A percentile compares a stretch with the other conserved stretches of the same genome.
phyloP scores from a whole-genome alignment of 2,329 filamentous ascomycete genomes.

The Talaromyces sp. region DNA sequence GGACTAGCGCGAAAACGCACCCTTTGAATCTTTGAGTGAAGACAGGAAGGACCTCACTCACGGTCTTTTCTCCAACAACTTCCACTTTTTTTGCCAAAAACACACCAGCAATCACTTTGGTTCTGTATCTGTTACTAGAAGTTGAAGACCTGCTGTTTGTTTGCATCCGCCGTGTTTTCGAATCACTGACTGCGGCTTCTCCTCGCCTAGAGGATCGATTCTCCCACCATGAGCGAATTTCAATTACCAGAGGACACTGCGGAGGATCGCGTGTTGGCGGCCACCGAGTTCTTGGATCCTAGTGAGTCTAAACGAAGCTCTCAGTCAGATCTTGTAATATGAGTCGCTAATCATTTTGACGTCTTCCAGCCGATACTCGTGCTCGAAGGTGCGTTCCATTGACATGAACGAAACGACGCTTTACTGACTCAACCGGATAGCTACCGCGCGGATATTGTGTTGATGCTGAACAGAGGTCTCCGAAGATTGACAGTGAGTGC shows the following conservation, averaged over 20 bases:
- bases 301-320: slow-evolving; percentile 56
- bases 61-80: background rate
- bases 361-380: slow-evolving; percentile 53
- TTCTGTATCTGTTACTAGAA: background rate
- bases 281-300: slow-evolving; percentile 91
- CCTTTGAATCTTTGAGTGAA: background rate
- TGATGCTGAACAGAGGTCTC: slow-evolving; percentile 64
- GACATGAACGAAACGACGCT: background rate
- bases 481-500: slow-evolving; percentile 55
- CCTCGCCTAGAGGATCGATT: slow-evolving; percentile 21
- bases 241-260: slow-evolving; percentile 82
- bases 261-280: slow-evolving; percentile 77
- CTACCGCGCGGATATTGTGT: slow-evolving; percentile 85
- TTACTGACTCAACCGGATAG: slow-evolving; percentile 48
- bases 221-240: slow-evolving; percentile 63
- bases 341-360: slow-evolving; percentile 19
- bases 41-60: background rate
- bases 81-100: background rate
- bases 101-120: background rate
- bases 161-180: background rate
- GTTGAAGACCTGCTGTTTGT: no score
- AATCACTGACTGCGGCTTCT: background rate
- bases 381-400: slow-evolving; percentile 50
- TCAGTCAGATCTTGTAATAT: no score
- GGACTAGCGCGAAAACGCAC: slow-evolving; percentile 12